Base-by-base conservation (phyloP, 768 basidiomycete species). In the Pleurotus eryngii region DNA sequence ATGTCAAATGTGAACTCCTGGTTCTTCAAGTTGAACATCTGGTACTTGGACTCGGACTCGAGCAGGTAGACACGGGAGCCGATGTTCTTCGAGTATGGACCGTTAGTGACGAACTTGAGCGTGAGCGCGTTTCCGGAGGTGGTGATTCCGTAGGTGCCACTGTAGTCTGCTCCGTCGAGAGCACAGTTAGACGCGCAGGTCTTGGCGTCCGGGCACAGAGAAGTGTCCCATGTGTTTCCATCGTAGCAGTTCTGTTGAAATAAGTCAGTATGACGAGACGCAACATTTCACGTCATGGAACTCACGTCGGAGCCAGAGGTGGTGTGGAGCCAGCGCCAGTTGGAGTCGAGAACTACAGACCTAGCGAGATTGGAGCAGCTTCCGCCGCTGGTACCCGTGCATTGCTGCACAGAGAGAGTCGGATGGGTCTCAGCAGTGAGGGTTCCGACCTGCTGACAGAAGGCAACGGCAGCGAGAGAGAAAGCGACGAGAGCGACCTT, bases 1-100 rank as follows among this genome's bases (percentile, higher is more conserved):
- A 80, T 76, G 65, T 78, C 77, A 65, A 80, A 78, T n/a, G 75
- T 72, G 67, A 79, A 78, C 68, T 79, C 76, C 63, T 74, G 68
- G 70, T 76, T 76, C 59, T 66, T 58, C 55, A 75, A 66, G 58
- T 76, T 71, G 72, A 78, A 77, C 57, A 57, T 60, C 43, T 61
- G 68, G 72, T 84, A 84, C 43, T 65, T 27, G 11, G 46, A 43
- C 20, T 42, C 51, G 38, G 38, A 35, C 7, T 38, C 37, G 9
- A 53, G 15, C 60, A 83, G 74, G 72, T 83, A 83, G 60, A 74
- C 66, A 56, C 57, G 55, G 24, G 56, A 59, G 4, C 55, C 45
- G 42, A 56, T 24, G 43, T 56, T 45, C 43, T 18, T 45, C 1
- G 12, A 17, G 18, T 37, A 12, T 2, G 38, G 17, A 68, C 59